Evolutionary conservation across 2,329 filamentous ascomycete species (phyloP), one percentile per base, ranked within the genome.

Genomic region (Nemania sp.): DNA sequence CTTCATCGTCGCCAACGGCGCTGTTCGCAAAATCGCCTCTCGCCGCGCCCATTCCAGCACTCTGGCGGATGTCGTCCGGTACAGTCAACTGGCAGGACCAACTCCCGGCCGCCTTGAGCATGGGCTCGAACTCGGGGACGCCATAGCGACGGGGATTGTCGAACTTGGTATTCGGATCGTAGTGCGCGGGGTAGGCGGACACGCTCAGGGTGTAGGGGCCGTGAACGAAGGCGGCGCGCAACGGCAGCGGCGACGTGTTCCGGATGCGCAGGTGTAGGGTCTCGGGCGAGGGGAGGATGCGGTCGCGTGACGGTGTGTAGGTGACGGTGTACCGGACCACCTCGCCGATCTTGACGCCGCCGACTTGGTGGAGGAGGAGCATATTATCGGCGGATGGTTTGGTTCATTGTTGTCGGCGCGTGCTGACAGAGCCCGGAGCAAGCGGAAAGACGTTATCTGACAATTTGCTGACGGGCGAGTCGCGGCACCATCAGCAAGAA

Each of bases 221-320:
- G 73, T 97, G 94, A 49, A 99, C 87, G 70, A 97, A 99, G 52
- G 94, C 94, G 49, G 94, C 94, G 67, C 94, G 90, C 33, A 97
- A 79, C 14, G 94, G 90, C 60, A 96, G 90, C 52, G 90, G 88
- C 33, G 89, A 94, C 8, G 90, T 92, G 72, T 99, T 99, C 70
- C 90, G 93, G 70, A 99, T 86, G 64, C 90, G 91, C 40, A 99
- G 83, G 72, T 90, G 84, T 31, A 99, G 83, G 64, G 85, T 80
- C 61, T 88, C 78, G 23, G 93, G 93, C 4, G 90, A 88, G 3
- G 94, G 94, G 3, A 96, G 81, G 68, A 97, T 95, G 63, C 90
- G 90, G 73, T 97, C 94, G 66, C 86, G 81, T 33, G 88, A 86
- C 3, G 94, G 94, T 1, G 88, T 94, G 73, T 99, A 99, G 44